Evolutionary conservation across 2,329 filamentous ascomycete genomes (phyloP).

Genomic region (Botrytis aclada): DNA sequence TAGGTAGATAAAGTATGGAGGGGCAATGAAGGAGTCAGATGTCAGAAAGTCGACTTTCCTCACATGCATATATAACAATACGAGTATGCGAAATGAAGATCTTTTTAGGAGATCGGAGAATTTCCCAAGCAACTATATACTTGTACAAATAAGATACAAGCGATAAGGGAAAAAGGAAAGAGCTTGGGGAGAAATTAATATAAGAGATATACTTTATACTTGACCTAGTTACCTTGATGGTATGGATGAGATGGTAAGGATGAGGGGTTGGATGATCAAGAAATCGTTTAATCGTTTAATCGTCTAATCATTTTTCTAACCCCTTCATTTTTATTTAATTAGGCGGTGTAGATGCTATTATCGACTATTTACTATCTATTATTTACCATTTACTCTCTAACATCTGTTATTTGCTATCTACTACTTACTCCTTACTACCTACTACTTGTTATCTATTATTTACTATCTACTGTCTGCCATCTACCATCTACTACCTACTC

Average conservation of each 20-base stretch:
- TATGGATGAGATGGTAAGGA: not conserved
- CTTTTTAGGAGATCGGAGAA: not conserved
- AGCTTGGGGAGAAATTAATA: not conserved
- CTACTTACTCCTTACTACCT: not conserved
- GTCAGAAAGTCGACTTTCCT: not conserved
- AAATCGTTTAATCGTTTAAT: not conserved
- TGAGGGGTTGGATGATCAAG: not conserved
- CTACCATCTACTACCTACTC: not conserved
- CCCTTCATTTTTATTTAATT: not conserved
- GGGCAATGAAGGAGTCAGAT: not conserved
- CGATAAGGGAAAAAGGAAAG: constrained; percentile 11
- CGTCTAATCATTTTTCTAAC: not conserved
- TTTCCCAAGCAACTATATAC: not conserved
- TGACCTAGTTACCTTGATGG: not conserved
- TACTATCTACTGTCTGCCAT: too few species aligned
- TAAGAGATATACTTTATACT: not conserved
- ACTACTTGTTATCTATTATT: too few species aligned
- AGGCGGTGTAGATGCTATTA: not conserved
- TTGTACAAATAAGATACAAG: not conserved
- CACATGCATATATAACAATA: not conserved
- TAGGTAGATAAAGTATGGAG: not conserved
- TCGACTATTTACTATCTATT: not conserved
- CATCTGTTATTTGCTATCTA: not conserved
- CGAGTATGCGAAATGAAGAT: not conserved
- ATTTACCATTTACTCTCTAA: not conserved